These are phyloP conservation scores for Tulasnella sp. DNA, from an alignment of 768 basidiomycete genomes.

Conservation along the genomic window DNA sequence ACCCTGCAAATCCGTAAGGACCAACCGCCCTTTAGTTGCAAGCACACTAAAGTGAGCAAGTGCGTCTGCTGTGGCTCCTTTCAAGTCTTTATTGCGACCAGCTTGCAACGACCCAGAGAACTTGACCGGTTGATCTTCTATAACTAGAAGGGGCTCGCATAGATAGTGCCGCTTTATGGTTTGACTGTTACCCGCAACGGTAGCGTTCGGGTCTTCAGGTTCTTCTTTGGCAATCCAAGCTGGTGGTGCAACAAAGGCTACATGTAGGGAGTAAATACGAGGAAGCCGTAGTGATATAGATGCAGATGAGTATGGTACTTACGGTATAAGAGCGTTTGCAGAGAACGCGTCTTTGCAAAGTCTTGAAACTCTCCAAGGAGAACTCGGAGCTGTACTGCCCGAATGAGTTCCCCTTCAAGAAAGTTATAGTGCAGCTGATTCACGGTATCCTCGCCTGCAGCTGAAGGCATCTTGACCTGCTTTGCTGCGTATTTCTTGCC, in stretches of 20 bases:
- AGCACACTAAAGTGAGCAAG: neutral
- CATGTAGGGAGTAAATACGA: neutral
- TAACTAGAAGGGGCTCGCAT: neutral
- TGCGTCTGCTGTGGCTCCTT: neutral
- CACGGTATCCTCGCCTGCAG: neutral
- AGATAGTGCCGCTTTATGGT: neutral
- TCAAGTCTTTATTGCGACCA: neutral
- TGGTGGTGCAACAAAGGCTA: neutral
- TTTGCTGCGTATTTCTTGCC: neutral
- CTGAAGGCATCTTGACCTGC: neutral
- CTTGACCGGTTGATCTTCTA: neutral
- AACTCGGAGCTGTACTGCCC: neutral
- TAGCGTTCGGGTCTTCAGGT: too few species aligned
- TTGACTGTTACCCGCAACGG: too few species aligned
- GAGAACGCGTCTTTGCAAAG: neutral
- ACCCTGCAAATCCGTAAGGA: neutral
- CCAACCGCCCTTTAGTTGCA: neutral
- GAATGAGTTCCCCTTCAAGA: neutral
- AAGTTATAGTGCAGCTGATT: neutral
- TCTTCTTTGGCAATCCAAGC: neutral
- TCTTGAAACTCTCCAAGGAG: neutral
- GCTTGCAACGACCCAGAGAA: neutral
- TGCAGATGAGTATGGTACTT: too few species aligned
- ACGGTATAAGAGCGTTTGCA: too few species aligned
- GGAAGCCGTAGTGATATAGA: too few species aligned